Evolutionary conservation across 257 asterid genomes (phyloP), one percentile per base, ranked within the genome.

Genomic region (Striga asiatica): DNA sequence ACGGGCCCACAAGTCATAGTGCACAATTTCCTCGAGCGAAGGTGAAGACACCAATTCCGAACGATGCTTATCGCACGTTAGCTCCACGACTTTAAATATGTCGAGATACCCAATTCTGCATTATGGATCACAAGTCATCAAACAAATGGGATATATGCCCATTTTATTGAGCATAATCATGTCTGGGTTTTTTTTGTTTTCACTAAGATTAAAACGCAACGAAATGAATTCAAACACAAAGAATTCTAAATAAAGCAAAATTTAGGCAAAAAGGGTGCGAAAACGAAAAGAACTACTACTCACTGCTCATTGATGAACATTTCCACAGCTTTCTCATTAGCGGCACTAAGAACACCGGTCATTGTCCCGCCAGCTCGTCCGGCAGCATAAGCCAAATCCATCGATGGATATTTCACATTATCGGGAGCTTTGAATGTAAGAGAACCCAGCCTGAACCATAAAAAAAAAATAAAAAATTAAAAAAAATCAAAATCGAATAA

Each of bases 341-440:
- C 98, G 9, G 98, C 98, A 51, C 98, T 92, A 18, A 92, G 86
- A 70, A 92, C 98, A 21, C 97, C 97, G 0, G 99, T 92, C 99
- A 92, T 92, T 58, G 97, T 92, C 53, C 97, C 99, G 13, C 95
- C 99, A 0, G 94, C 95, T 66, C 97, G 84, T 2, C 99, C 99
- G 46, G 99, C 99, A 67, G 99, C 80, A 54, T 84, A 92, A 11
- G 99, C 99, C 39, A 92, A 71, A 58, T 82, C 95, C 99, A 92
- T 88, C 7, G 99, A 92, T 8, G 97, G 97, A 61, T 88, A 92
- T 64, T 92, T 92, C 50, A 88, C 97, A 62, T 88, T 84, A 74
- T 92, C 99, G 0, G 99, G 99, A 42, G 50, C 50, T 77, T 79
- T 88, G 73, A 92, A 92, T 20, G 99, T 81, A 64, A 92, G 74